Evolutionary conservation across 2,329 filamentous ascomycete genomes (phyloP).

Genomic region (Periglandula ipomoeae): DNA sequence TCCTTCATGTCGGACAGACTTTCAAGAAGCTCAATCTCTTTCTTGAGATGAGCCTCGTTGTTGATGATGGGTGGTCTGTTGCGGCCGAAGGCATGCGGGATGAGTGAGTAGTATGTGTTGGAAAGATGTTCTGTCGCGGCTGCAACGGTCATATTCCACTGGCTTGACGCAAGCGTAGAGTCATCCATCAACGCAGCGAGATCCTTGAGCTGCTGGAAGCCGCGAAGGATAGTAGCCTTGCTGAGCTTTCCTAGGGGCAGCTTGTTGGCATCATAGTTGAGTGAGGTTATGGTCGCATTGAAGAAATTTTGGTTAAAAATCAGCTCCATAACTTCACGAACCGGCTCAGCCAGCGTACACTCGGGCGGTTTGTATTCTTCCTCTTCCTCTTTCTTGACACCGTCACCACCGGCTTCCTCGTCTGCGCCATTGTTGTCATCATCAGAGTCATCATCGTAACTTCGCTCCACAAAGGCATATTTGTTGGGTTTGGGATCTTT

Average conservation of each 20-base stretch:
- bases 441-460: slow-evolving; percentile 62
- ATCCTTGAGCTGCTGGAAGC: slow-evolving; percentile 70
- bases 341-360: slow-evolving; percentile 48
- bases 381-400: slow-evolving; percentile 26
- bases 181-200: slow-evolving; percentile 58
- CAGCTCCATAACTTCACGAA: slow-evolving; percentile 64
- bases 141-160: slow-evolving; percentile 29
- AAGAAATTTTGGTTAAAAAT: slow-evolving; percentile 78
- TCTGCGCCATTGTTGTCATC: too few species aligned
- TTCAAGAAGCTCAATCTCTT: slow-evolving; percentile 71
- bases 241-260: slow-evolving; percentile 77
- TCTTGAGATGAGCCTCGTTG: slow-evolving; percentile 50
- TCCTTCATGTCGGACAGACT: slow-evolving; percentile 80
- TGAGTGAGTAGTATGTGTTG: slow-evolving; percentile 71
- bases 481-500: slow-evolving; percentile 53
- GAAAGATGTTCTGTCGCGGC: slow-evolving; percentile 54
- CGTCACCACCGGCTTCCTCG: slow-evolving; percentile 15
- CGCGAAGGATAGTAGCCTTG: slow-evolving; percentile 64
- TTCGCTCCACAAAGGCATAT: slow-evolving; percentile 74
- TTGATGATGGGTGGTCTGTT: slow-evolving; percentile 61
- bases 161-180: slow-evolving; percentile 31
- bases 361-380: slow-evolving; percentile 30
- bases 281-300: slow-evolving; percentile 50
- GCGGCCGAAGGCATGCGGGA: slow-evolving; percentile 74
- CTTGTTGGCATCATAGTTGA: slow-evolving; percentile 68